Conservation (phyloP, 768 basidiomycete species). For the Podaxis carcinomalis region DNA sequence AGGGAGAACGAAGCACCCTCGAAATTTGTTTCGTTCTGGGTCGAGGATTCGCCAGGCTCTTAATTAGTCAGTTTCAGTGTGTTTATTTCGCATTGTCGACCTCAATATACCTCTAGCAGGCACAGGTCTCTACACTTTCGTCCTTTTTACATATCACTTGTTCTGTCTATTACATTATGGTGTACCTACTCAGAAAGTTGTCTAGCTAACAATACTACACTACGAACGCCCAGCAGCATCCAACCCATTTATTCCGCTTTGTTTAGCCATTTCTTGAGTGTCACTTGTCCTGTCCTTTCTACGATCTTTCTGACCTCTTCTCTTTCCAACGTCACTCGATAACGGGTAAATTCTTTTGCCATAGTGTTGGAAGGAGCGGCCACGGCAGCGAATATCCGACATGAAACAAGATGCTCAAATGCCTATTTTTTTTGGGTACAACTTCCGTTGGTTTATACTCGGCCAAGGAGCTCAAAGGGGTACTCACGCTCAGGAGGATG, state of each 20-base stretch:
- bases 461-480: background rate
- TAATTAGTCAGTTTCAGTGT: background rate
- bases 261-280: slow-evolving; percentile 74
- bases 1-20: background rate
- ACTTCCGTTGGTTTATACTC: background rate
- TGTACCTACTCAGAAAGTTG: background rate
- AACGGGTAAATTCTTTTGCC: slow-evolving; percentile 70
- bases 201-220: background rate
- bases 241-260: slow-evolving; percentile 37
- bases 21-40: background rate
- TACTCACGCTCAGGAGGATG: slow-evolving; percentile 62
- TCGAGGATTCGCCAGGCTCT: background rate
- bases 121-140: background rate
- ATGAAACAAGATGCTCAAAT: slow-evolving; percentile 64
- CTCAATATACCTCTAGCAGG: background rate
- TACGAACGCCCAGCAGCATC: background rate
- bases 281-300: slow-evolving; percentile 61
- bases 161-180: background rate
- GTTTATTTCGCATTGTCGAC: background rate
- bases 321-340: slow-evolving; percentile 62
- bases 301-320: slow-evolving; percentile 66
- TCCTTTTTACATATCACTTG: background rate
- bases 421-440: slow-evolving; percentile 41
- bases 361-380: slow-evolving; percentile 44
- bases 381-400: slow-evolving; percentile 52